Percentiles rank a stretch among this genome's conserved stretches.
phyloP scores from a whole-genome alignment of 2,329 filamentous ascomycete species.

The Alternaria gaisen region DNA sequence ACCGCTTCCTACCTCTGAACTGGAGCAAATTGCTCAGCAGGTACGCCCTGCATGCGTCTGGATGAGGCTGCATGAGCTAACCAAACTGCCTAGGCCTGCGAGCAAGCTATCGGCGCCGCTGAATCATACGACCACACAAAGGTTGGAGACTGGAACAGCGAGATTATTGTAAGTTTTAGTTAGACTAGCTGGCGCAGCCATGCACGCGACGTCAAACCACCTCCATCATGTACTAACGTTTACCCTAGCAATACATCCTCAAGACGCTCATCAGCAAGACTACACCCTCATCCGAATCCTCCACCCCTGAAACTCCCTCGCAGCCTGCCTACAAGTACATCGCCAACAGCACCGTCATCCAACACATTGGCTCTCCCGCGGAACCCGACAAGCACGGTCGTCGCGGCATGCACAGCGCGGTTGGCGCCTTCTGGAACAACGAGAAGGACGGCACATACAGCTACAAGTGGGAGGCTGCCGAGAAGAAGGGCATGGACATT shows the following conservation, averaged over 20 bases:
- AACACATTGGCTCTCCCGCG: constrained; percentile 70
- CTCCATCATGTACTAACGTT: constrained; percentile 47
- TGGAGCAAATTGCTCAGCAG: constrained; percentile 41
- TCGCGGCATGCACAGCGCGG: constrained; percentile 88
- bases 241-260: constrained; percentile 75
- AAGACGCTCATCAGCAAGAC: constrained; percentile 80
- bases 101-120: constrained; percentile 74
- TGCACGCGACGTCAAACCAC: constrained; percentile 16
- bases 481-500: constrained; percentile 62
- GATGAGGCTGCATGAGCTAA: constrained; percentile 13
- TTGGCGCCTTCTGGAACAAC: constrained; percentile 88
- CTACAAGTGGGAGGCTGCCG: constrained; percentile 77
- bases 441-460: constrained; percentile 91
- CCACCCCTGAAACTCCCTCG: constrained; percentile 35
- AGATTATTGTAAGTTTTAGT: constrained; percentile 78
- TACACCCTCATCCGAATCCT: constrained; percentile 61
- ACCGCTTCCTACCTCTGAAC: constrained; percentile 46
- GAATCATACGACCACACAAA: constrained; percentile 87
- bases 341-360: constrained; percentile 97
- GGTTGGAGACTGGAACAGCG: constrained; percentile 87
- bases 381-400: constrained; percentile 74
- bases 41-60: constrained; percentile 23
- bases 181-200: constrained; percentile 6
- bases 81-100: constrained; percentile 72
- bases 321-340: constrained; percentile 86